Evolutionary conservation across 2,329 filamentous ascomycete species (phyloP).

Genomic region (Sclerotinia spermophila): DNA sequence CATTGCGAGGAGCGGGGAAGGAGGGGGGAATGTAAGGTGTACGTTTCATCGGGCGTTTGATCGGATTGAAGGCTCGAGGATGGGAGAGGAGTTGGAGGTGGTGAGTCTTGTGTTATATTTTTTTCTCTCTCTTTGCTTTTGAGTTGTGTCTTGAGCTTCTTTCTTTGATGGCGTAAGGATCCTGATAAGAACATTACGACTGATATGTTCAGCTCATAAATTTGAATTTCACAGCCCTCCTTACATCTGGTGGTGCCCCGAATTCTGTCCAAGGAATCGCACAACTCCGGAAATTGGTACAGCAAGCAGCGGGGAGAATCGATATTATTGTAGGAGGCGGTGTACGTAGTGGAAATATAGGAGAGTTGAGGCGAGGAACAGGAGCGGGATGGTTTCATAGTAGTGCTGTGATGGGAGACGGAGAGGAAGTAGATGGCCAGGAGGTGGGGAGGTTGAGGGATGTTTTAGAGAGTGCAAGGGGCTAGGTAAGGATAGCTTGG

Average conservation of each 20-base stretch:
- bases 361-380: constrained; percentile 31
- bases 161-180: not conserved
- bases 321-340: constrained; percentile 50
- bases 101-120: constrained; percentile 23
- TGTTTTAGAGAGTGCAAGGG: not conserved
- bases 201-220: not conserved
- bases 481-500: not conserved
- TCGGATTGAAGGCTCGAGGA: constrained; percentile 25
- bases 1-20: constrained; percentile 19
- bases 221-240: constrained; percentile 41
- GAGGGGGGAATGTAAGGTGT: constrained; percentile 42
- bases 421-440: constrained; percentile 33
- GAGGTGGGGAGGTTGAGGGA: constrained; percentile 25
- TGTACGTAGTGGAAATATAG: constrained; percentile 45
- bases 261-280: constrained; percentile 25
- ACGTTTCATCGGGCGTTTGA: constrained; percentile 56
- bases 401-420: constrained; percentile 40
- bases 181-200: not conserved
- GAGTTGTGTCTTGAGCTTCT: not conserved
- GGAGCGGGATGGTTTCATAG: constrained; percentile 41
- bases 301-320: constrained; percentile 36
- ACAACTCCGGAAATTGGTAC: constrained; percentile 34
- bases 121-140: not conserved
- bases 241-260: constrained; percentile 46
- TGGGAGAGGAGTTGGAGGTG: constrained; percentile 34